Base-by-base conservation (phyloP, 257 asterid genomes). In the Phtheirospermum japonicum region DNA sequence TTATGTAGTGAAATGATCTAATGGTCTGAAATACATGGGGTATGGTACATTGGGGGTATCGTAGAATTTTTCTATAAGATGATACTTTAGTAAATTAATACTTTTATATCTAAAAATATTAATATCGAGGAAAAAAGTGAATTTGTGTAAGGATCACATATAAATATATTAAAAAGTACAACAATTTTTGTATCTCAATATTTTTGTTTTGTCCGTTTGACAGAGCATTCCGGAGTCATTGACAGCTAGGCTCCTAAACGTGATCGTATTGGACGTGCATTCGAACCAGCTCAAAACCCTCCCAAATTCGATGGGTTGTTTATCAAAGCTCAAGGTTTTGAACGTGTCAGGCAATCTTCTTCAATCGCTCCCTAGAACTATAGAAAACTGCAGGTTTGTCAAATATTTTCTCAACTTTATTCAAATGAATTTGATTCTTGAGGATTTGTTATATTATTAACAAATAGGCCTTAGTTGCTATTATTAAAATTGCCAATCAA, bases 301-400 rank as follows among this genome's bases (percentile, higher is more conserved):
- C 50, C 98, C 98, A 3, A 90, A 90, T 57, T 90, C 98, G 5
- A 85, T 90, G 0, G 98, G 98, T 0, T 90, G 96, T 72, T 73
- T 90, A 37, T 73, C 96, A 8, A 90, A 85, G 79, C 91, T 90
- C 70, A 88, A 82, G 79, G 11, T 77, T 28, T 68, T 90, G 67
- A 90, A 90, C 39, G 85, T 88, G 1, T 90, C 98, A 0, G 96
- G 91, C 42, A 90, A 90, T 60, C 80, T 82, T 30, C 78, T 90
- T 23, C 85, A 72, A 53, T 76, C 78, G 0, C 85, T 90, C 26
- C 98, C 98, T 1, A 72, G 75, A 23, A 88, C 95, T 13, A 82
- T 90, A 9, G 91, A 88, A 59, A 85, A 90, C 63, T 90, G 98
- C 86, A 88, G 96, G 98, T 84, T 30, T 7, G 17, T 9, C 53